Evolutionary conservation across 306 rosid genomes (phyloP).

Genomic region (Abrus pulchellus): DNA sequence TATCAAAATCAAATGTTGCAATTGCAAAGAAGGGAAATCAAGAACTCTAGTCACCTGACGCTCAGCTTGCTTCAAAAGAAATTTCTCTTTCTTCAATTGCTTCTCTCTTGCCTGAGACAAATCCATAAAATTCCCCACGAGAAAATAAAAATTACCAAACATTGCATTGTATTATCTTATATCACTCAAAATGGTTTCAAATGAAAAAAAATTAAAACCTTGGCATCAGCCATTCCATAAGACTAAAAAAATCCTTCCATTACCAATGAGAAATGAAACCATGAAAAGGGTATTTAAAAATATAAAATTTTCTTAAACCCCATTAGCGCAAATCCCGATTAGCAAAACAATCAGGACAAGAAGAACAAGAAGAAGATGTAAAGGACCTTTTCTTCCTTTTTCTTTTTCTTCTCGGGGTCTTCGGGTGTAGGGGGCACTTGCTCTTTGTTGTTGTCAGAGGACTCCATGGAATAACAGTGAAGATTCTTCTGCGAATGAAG

Average conservation of each 20-base stretch:
- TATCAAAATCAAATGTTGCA: conserved; percentile 20
- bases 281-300: background rate
- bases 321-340: background rate
- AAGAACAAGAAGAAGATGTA: background rate
- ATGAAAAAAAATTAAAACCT: background rate
- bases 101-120: conserved; percentile 86
- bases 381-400: conserved; percentile 88
- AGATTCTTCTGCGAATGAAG: background rate
- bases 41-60: conserved; percentile 59
- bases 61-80: conserved; percentile 68
- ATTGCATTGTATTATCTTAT: background rate
- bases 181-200: background rate
- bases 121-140: conserved; percentile 28
- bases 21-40: background rate
- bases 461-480: conserved; percentile 48
- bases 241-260: background rate
- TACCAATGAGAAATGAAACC: background rate
- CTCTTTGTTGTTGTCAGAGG: conserved; percentile 45
- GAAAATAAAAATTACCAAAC: background rate
- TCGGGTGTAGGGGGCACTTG: conserved; percentile 52
- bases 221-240: background rate
- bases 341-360: background rate
- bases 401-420: conserved; percentile 94
- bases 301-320: background rate
- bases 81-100: conserved; percentile 84